These are phyloP conservation scores for Exserohilum turcica DNA, from an alignment of 2,329 filamentous ascomycete species.

Conservation along the genomic window DNA sequence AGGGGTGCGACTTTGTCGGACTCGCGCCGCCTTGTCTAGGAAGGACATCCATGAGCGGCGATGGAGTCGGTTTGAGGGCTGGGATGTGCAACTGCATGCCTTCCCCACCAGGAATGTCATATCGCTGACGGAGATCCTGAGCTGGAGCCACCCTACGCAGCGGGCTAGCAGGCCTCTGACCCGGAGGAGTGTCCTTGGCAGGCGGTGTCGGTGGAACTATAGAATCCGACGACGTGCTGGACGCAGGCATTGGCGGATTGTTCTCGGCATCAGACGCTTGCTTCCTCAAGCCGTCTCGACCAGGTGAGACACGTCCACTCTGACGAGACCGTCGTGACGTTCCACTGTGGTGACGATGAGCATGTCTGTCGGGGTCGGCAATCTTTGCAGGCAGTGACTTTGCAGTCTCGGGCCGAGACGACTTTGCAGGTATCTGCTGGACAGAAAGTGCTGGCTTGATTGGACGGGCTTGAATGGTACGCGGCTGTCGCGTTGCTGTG, in stretches of 20 bases:
- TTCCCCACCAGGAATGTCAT: constrained; percentile 9
- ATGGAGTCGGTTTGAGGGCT: constrained; percentile 21
- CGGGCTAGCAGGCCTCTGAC: constrained; percentile 18
- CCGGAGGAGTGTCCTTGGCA: constrained; percentile 50
- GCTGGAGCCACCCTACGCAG: constrained; percentile 23
- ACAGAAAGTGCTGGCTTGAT: constrained; percentile 19
- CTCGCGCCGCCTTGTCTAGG: constrained; percentile 20
- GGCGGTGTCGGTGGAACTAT: constrained; percentile 49
- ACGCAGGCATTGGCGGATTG: not conserved
- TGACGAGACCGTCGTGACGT: constrained; percentile 4
- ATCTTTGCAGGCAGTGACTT: constrained; percentile 33
- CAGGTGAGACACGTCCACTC: constrained; percentile 14
- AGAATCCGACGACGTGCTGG: constrained; percentile 15
- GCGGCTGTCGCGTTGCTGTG: constrained; percentile 23
- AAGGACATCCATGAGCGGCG: constrained; percentile 14
- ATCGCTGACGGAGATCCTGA: constrained; percentile 22
- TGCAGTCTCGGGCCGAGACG: constrained; percentile 30
- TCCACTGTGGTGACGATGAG: constrained; percentile 7
- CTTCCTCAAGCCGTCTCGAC: constrained; percentile 7
- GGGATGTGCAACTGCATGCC: constrained; percentile 21
- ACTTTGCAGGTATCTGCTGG: constrained; percentile 19
- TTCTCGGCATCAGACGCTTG: constrained; percentile 10
- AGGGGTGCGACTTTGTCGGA: constrained; percentile 32
- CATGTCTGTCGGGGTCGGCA: constrained; percentile 17
- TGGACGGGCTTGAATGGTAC: constrained; percentile 16